Base-by-base conservation (phyloP, 2,329 filamentous ascomycete genomes). In the Phialophora expanda region DNA sequence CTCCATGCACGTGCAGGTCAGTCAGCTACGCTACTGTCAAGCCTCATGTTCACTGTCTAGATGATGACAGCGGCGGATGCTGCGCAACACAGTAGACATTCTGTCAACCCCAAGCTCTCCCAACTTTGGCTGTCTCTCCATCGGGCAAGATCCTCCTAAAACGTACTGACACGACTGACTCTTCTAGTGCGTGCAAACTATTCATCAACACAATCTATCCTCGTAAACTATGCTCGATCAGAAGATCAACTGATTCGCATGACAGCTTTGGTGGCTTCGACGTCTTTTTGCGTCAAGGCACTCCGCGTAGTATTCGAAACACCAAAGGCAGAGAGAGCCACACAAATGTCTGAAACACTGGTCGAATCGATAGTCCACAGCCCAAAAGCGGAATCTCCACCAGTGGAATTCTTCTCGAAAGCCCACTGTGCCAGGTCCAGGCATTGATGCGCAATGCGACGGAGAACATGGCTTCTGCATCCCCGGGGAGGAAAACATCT, bases 331-430 rank as follows among this genome's bases (percentile, higher is more conserved):
- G 34, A 41, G 14, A 17, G 6, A n/a, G 38, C 38, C 38, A 44
- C 38, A 44, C 12, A 26, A 14, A 38, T 51, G 34, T 53, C 46
- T 61, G 58, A 61, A 61, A 61, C 58, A 53, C 7, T 51, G 9
- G 48, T 24, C 48, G 14, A 14, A 12, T 32, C 38, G 24, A 26
- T 26, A 48, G 56, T 11, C 38, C 44, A 50, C 38, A 28, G 26
- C 28, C 30, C 56, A 50, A 9, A 2, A 5, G 30, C 38, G 8
- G 17, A 20, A 53, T n/a, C 32, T 4, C 20, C 46, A 53, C 30
- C 46, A 53, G 30, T 26, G 28, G 58, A 26, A 38, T 44, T 9
- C 46, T 32, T 61, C 58, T 61, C 48, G 28, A 61, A 28, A 50
- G 34, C 26, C 46, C 46, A 61, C 48, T 28, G 6, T 51, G 12